A percentile compares a stretch with the other conserved stretches of the same genome.
phyloP scores from a whole-genome alignment of 108 stramenopile genomes.

The Schizochytrium sp. region DNA sequence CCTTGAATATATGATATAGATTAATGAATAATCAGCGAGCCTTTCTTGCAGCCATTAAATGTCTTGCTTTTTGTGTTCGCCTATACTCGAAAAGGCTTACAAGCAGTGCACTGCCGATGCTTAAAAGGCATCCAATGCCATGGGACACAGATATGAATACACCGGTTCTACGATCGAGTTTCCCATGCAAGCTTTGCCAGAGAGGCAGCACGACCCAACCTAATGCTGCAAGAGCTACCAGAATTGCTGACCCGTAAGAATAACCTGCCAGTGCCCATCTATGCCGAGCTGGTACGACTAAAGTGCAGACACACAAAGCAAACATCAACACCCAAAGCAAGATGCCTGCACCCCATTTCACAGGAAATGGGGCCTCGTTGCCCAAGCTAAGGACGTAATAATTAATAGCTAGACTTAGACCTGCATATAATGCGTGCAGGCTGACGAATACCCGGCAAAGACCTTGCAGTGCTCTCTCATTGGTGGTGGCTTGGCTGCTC shows the following conservation, averaged over 20 bases:
- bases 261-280: slow-evolving; percentile 1
- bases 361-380: neutral
- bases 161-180: neutral
- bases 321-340: neutral
- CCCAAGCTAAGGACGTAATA: neutral
- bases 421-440: neutral
- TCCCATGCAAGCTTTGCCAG: neutral
- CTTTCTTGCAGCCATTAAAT: too few species aligned
- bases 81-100: neutral
- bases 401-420: neutral
- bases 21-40: too few species aligned
- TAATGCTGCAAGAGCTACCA: neutral
- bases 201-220: neutral
- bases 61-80: neutral
- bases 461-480: neutral
- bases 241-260: neutral
- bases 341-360: neutral
- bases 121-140: neutral
- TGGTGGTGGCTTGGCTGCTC: neutral
- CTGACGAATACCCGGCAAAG: neutral
- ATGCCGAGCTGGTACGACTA: neutral
- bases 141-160: neutral
- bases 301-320: neutral
- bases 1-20: too few species aligned
- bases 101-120: neutral